Conservation (phyloP, 306 rosid genomes). For the Trifolium fragiferum region DNA sequence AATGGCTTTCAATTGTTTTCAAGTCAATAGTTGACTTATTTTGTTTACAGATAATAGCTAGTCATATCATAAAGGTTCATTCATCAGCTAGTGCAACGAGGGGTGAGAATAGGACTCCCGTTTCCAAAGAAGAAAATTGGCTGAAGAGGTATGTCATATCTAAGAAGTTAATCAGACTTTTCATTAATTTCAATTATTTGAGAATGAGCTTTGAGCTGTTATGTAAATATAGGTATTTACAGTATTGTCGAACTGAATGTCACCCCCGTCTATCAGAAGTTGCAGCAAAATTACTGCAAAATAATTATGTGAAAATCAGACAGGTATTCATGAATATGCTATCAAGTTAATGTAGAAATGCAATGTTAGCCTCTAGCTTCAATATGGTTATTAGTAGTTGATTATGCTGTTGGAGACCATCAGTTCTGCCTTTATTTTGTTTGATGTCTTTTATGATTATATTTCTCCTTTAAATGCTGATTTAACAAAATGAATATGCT, state of each 20-base stretch:
- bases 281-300: constrained; percentile 73
- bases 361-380: constrained; percentile 21
- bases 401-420: constrained; percentile 12
- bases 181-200: constrained; percentile 33
- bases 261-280: constrained; percentile 87
- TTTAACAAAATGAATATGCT: constrained; percentile 11
- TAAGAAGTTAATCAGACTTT: constrained; percentile 12
- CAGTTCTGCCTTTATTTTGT: not conserved
- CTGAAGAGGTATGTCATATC: constrained; percentile 72
- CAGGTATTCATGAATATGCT: constrained; percentile 65
- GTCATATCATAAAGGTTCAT: constrained; percentile 90
- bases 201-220: constrained; percentile 37
- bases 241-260: constrained; percentile 79
- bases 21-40: constrained; percentile 36
- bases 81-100: constrained; percentile 67
- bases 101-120: constrained; percentile 59
- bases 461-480: constrained; percentile 7
- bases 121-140: constrained; percentile 87
- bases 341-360: constrained; percentile 28
- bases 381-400: constrained; percentile 21
- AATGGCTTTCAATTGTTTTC: constrained; percentile 15
- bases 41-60: constrained; percentile 78
- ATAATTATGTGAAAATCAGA: constrained; percentile 88
- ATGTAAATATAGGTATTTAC: constrained; percentile 76
- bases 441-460: not conserved